Base-by-base conservation (phyloP, 2,329 filamentous ascomycete species). In the Phialocephala sp. region DNA sequence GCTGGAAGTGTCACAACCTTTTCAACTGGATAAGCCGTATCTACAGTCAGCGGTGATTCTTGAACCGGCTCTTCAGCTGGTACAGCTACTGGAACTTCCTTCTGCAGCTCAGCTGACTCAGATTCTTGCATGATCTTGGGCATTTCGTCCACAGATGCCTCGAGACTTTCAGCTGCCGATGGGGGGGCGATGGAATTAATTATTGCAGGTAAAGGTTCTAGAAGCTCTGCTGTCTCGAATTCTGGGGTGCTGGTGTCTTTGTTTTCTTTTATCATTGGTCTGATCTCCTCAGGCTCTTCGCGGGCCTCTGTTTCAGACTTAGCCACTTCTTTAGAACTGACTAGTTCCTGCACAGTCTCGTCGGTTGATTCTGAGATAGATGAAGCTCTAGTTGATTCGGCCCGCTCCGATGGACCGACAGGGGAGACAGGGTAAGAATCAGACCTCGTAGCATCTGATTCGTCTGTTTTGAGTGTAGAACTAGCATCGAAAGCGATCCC, bases 351-450 rank as follows among this genome's bases (percentile, higher is more conserved):
- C 1, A 86, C 75, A 4, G 86, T 88, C 72, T 87, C 86, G 65
- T 89, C 84, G 1, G 87, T 89, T 1, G 84, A 85, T 66, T 88
- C 87, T 6, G 87, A 89, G 11, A 89, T 74, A 0, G 87, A 89
- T 0, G 87, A 89, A 4, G 87, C 87, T 70, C 85, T 86, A 8
- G 87, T 89, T 2, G 87, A 89, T 59, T 84, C 82, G 15, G 82
- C 85, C 45, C 83, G 78, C 65, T 89, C 86, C 6, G 85, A 88
- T 18, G 80, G 81, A 54, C 82, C 81, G 24, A 83, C 74, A 0
- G 87, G 86, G 15, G 87, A 89, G 12, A 83, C 76, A 4, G 87
- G 85, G 60, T 84, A 84, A 1, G 87, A 89, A 73, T 88, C 86
- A 24, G 81, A 81, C 63, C 80, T 80, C 2, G 83, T 74, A 32